These are phyloP conservation scores for Pseudogymnoascus destructans DNA, from an alignment of 2,329 filamentous ascomycete species.

Conservation along the genomic window DNA sequence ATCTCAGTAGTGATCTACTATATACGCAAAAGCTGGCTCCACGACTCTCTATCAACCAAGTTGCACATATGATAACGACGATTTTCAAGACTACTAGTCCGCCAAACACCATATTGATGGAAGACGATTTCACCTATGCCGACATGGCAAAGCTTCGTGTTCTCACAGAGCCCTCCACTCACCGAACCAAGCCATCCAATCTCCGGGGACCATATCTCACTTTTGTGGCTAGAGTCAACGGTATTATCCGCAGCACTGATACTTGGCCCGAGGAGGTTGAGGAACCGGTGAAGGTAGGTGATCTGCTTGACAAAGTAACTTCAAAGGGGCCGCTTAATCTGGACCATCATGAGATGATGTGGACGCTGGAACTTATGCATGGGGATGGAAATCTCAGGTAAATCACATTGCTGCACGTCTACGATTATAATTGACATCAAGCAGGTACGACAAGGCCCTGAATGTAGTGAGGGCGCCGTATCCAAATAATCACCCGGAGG, in stretches of 20 bases:
- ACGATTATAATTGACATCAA: background rate
- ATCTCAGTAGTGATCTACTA: background rate
- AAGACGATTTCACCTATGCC: background rate
- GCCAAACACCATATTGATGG: background rate
- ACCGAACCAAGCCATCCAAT: background rate
- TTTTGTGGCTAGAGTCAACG: background rate
- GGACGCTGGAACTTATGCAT: background rate
- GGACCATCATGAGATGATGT: background rate
- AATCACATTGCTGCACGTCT: background rate
- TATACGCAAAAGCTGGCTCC: background rate
- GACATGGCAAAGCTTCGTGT: background rate
- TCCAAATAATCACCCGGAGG: background rate
- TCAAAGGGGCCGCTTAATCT: background rate
- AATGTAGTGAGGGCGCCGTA: background rate
- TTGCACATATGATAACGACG: background rate
- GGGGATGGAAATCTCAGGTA: background rate
- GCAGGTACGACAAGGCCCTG: background rate
- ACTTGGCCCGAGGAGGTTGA: background rate
- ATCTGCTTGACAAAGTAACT: background rate
- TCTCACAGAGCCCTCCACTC: background rate
- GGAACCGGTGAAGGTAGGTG: background rate
- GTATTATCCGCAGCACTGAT: background rate
- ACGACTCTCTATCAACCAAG: background rate
- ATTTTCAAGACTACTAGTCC: background rate
- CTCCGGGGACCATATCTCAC: background rate